Conservation (phyloP, 306 rosid species). For the apple (Malus domestica) region DNA sequence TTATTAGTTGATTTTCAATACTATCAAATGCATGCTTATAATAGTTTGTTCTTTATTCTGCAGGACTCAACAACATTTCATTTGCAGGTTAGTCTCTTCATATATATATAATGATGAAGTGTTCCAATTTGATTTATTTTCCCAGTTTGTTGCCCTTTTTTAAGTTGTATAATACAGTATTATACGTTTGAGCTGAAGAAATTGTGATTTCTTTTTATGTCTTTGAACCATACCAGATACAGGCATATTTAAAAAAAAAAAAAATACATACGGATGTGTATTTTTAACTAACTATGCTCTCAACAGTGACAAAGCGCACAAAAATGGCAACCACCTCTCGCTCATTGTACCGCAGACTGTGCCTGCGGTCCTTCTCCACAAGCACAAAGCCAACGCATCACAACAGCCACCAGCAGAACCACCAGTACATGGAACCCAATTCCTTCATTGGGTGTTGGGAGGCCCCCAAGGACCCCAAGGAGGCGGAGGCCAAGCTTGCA, state of each 20-base stretch:
- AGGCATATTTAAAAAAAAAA: no score
- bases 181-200: no score
- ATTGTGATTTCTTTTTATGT: no score
- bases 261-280: no score
- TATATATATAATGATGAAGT: neutral
- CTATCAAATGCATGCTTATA: no score
- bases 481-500: slow-evolving; percentile 60
- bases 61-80: slow-evolving; percentile 84
- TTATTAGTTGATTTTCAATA: no score
- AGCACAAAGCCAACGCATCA: neutral
- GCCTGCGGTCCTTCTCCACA: neutral
- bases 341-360: neutral
- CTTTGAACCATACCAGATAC: no score
- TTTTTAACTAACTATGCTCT: neutral
- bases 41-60: slow-evolving; percentile 20
- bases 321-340: neutral
- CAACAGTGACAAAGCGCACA: neutral
- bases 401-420: neutral
- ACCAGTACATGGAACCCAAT: neutral
- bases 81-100: slow-evolving; percentile 67
- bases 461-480: slow-evolving; percentile 56
- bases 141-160: no score
- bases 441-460: slow-evolving; percentile 63
- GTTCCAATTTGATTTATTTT: no score
- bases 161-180: no score